Evolutionary conservation across 352 stramenopile genomes (phyloP), one percentile per base, ranked within the genome.

Genomic region (Globisporangium paroecandrum): DNA sequence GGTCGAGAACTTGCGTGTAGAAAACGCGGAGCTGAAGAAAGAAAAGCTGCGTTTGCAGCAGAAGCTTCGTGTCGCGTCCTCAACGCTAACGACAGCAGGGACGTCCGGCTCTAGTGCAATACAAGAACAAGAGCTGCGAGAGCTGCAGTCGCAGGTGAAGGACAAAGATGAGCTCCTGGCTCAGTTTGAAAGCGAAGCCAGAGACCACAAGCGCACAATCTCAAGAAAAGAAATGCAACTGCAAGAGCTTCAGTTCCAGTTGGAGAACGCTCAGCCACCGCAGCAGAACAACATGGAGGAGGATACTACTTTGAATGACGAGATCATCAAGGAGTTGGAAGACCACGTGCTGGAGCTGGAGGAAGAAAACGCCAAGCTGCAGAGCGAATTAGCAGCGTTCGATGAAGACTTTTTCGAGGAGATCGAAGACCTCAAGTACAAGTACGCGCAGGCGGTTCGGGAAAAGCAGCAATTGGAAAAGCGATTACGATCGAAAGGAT

Each of bases 341-440:
- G 36, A 38, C 10, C 62, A 68, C 13, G 53, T 56, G 27, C 41
- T 70, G 22, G 68, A 87, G 43, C 78, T 97, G 13, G 72, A 83
- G 36, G 66, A 86, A 46, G 92, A 97, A 66, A 96, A 95, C 58
- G 70, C 73, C 53, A 78, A 87, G 54, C 69, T 97, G 22, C 81
- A 75, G 3, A 80, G 84, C 51, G 90, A 98, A 69, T 74, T 98
- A 46, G 76, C 82, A 46, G 93, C 93, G 18, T 98, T 98, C 65
- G 94, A 98, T 64, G 72, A 96, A 69, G 94, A 98, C 24, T 98
- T 98, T 71, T 98, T 98, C 64, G 94, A 98, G 60, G 94, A 98
- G 62, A 97, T 98, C 63, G 94, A 98, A 75, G 94, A 98, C 64
- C 86, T 98, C 61, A 98, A 98, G 76, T 98, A 94, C 82, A 93